Percentiles rank a stretch among this genome's conserved stretches.
These are phyloP conservation scores for Brassica cretica DNA, from an alignment of 345 rosid species.

Conservation along the genomic window DNA sequence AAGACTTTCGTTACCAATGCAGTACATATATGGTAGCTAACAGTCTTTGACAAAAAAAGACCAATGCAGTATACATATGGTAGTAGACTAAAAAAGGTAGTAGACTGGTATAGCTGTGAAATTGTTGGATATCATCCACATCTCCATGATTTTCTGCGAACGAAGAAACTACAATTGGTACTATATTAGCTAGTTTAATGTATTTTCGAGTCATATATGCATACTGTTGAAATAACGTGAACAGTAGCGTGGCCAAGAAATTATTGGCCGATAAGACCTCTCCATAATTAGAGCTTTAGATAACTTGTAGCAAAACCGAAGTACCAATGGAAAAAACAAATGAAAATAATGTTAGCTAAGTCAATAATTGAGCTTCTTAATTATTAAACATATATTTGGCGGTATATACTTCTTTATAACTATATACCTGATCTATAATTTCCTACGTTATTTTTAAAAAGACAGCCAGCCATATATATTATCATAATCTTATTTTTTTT, in stretches of 20 bases:
- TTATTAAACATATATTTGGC: neutral
- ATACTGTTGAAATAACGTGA: neutral
- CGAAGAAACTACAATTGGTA: neutral
- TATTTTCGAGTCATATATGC: neutral
- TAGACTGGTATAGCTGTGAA: neutral
- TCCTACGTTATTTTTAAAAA: neutral
- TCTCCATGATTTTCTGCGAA: neutral
- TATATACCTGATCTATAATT: neutral
- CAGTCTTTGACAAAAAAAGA: neutral
- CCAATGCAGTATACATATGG: neutral
- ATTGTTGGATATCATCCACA: no score
- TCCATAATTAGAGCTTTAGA: slow-evolving; percentile 29
- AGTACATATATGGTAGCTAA: neutral
- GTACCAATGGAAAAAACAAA: slow-evolving; percentile 8
- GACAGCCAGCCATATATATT: slow-evolving; percentile 1
- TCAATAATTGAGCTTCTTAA: slow-evolving; percentile 18
- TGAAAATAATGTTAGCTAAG: slow-evolving; percentile 7
- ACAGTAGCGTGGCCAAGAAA: slow-evolving; percentile 8
- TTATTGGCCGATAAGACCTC: slow-evolving; percentile 32
- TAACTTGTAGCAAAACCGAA: slow-evolving; percentile 7
- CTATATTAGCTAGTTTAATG: neutral
- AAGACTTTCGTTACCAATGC: neutral
- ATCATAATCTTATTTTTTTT: slow-evolving; percentile 15
- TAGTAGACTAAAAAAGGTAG: neutral
- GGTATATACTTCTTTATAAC: neutral